phyloP scores from a whole-genome alignment of 345 rosid genomes.

The Syzygium oleosum region DNA sequence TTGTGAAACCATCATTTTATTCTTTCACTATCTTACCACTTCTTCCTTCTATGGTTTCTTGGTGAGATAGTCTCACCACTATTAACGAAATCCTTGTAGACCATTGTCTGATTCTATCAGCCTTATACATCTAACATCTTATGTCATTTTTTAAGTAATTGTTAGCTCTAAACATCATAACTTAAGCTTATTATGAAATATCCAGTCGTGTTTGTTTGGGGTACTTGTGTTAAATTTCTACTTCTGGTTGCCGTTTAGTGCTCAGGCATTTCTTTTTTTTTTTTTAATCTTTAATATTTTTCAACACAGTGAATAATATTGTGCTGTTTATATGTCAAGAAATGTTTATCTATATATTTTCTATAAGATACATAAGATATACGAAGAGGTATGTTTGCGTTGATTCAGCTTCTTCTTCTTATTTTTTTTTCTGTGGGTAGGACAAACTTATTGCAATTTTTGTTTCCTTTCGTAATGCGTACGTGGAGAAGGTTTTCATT shows the following conservation, averaged over 20 bases:
- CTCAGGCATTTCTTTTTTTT: not conserved
- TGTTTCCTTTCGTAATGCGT: not conserved
- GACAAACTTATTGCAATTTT: not conserved
- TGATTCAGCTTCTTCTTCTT: not conserved
- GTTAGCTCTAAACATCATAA: not conserved
- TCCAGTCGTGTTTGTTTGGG: not conserved
- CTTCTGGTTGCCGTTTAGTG: not conserved
- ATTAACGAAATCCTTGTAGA: not conserved
- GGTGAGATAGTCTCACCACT: not conserved
- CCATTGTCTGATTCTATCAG: not conserved
- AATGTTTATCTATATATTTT: not conserved
- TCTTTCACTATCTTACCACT: not conserved
- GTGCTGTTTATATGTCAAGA: not conserved
- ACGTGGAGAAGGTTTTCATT: not conserved
- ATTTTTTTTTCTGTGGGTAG: not conserved
- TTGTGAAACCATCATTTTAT: not conserved
- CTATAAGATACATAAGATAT: not conserved
- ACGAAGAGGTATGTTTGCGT: not conserved
- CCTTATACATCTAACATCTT: not conserved
- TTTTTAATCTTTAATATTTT: not conserved
- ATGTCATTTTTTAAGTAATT: not conserved
- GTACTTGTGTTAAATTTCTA: not conserved
- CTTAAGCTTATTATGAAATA: not conserved
- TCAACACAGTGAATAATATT: not conserved
- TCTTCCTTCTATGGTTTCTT: not conserved